Evolutionary conservation across 1,139 yeast species (phyloP).

Genomic region (Yamadazyma taylorii): DNA sequence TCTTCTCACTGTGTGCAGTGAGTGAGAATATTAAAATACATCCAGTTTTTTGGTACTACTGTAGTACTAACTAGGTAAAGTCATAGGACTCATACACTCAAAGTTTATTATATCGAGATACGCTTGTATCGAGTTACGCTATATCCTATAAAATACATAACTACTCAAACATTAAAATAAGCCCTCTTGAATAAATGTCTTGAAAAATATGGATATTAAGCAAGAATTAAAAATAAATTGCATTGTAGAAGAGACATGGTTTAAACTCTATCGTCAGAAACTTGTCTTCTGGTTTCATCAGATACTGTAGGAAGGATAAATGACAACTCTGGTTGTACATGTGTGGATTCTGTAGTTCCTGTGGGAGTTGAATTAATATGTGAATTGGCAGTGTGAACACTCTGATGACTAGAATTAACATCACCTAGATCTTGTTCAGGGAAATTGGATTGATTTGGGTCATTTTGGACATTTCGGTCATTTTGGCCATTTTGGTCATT

Average conservation of each 20-base stretch:
- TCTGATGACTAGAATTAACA: background rate
- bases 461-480: too few relatives aligned
- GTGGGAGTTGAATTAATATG: constrained; percentile 2
- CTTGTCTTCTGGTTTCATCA: constrained; percentile 6
- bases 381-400: constrained; percentile 1
- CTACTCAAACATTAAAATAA: too few relatives aligned
- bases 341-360: too few relatives aligned
- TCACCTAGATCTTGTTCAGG: constrained; percentile 1
- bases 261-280: constrained; percentile 9
- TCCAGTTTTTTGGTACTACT: too few relatives aligned
- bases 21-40: too few relatives aligned
- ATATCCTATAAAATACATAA: too few relatives aligned
- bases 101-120: too few relatives aligned
- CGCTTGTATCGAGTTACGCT: too few relatives aligned
- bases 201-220: background rate
- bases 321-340: constrained; percentile 1
- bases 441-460: too few relatives aligned
- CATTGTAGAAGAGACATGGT: background rate
- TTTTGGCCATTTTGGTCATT: too few relatives aligned
- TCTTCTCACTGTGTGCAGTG: background rate
- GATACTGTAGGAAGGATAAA: constrained; percentile 5
- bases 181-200: background rate
- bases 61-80: too few relatives aligned
- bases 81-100: too few relatives aligned
- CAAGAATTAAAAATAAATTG: background rate